Base-by-base conservation (phyloP, 176 grass and related monocot species). In the Tillandsia fasciculata region DNA sequence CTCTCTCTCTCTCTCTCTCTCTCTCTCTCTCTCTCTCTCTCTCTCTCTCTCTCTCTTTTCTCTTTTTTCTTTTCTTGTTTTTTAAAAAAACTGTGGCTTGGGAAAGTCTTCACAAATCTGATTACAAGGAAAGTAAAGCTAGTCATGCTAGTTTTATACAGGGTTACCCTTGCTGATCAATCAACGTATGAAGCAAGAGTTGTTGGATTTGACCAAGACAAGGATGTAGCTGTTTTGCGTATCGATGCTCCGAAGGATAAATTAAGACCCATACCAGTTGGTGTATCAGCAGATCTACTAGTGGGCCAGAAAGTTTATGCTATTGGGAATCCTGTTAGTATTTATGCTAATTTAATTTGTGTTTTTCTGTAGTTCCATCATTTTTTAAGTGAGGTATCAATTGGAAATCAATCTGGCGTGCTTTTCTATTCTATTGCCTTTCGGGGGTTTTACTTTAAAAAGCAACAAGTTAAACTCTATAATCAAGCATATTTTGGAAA, bases 231-330 rank as follows among this genome's bases (percentile, higher is more conserved):
- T 65, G 94, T 99, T 52, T 83, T 99, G 81, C 74, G 82, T 77
- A 86, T 99, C 70, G 67, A 93, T 85, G 94, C 89, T 68, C 84
- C 87, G 73, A 93, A 83, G 49, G 84, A 93, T 61, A 99, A 99
- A 80, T 83, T 99, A 80, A 89, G 94, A 48, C 94, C 94, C 50
- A 72, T 99, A 73, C 94, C 94, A 20, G 18, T 99, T 76, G 94
- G 94, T 20, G 59, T 99, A 14, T 99, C 94, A 72, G 82, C 94
- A 47, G 84, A 99, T 67, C 73, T 99, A 70, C 70, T 99, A 53
- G 94, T 99, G 5, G 90, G 94, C 63, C 94, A 99, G 79, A 99
- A 99, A 90, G 94, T 99, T 66, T 99, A 63, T 85, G 94, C 94
- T 48, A 99, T 99, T 68, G 94, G 94, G 79, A 99, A 99, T 76